Conservation (phyloP, 2,329 filamentous ascomycete genomes). For the Huntiella moniliformis region DNA sequence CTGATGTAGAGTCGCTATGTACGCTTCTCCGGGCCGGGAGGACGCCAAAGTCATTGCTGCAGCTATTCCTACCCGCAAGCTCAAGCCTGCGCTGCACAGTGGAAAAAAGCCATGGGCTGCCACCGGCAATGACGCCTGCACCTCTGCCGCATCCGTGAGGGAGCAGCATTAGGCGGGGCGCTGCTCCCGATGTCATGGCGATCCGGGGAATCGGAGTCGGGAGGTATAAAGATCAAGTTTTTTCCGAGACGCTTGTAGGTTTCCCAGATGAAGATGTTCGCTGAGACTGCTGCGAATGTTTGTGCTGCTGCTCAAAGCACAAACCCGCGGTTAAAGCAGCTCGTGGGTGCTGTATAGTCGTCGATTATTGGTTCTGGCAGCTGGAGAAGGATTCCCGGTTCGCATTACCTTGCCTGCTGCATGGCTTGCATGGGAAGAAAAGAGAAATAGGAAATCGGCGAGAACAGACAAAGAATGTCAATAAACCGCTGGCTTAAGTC, state of each 20-base stretch:
- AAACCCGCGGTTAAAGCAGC: no score
- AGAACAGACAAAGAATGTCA: background rate
- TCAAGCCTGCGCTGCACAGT: background rate
- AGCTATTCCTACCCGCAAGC: no score
- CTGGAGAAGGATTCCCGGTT: constrained; percentile 8
- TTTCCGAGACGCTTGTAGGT: no score
- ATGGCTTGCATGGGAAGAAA: background rate
- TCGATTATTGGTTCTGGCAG: no score
- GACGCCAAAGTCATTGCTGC: no score
- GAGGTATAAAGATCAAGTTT: no score
- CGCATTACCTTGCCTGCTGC: constrained; percentile 5
- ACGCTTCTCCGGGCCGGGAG: no score
- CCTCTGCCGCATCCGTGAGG: constrained; percentile 15
- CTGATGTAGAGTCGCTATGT: no score
- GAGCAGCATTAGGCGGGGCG: constrained; percentile 28
- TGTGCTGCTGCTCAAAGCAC: background rate
- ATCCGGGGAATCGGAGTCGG: constrained; percentile 2
- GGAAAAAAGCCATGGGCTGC: background rate
- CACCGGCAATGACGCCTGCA: background rate
- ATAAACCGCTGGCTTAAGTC: no score
- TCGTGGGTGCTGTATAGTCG: no score
- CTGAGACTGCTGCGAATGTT: background rate
- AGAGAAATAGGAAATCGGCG: background rate
- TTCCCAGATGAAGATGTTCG: background rate
- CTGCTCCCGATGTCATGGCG: constrained; percentile 31